These are phyloP conservation scores for Fusarium tuaranense DNA, from an alignment of 2,329 filamentous ascomycete genomes.

Conservation along the genomic window DNA sequence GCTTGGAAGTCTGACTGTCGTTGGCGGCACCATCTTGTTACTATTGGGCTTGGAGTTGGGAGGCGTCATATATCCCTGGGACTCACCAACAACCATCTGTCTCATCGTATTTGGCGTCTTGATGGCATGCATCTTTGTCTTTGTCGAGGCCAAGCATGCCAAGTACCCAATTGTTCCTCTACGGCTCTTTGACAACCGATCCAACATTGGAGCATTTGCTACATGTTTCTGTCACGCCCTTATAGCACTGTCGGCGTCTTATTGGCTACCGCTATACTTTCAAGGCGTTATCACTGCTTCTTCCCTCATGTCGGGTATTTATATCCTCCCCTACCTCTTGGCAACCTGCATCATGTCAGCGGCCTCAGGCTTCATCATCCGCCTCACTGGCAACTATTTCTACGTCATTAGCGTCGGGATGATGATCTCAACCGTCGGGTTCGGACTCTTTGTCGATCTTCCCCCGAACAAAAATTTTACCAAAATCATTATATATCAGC, in stretches of 20 bases:
- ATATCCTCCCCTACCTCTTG: neutral
- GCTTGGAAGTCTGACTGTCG: conserved; percentile 7
- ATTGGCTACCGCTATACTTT: conserved; percentile 18
- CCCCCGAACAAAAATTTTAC: neutral
- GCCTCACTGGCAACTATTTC: neutral
- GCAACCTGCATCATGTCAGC: neutral
- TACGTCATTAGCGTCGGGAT: neutral
- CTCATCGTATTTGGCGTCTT: conserved; percentile 7
- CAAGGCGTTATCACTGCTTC: conserved; percentile 2
- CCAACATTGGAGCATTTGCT: conserved; percentile 5
- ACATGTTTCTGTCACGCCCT: conserved; percentile 5
- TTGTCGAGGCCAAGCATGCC: neutral
- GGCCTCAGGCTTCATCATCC: neutral
- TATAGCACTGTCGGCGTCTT: neutral
- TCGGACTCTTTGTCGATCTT: neutral
- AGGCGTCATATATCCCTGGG: conserved; percentile 14
- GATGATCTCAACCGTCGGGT: neutral
- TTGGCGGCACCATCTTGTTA: conserved; percentile 8
- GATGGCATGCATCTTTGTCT: conserved; percentile 3
- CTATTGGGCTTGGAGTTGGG: conserved; percentile 19
- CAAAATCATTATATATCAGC: neutral
- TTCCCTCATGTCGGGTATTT: neutral
- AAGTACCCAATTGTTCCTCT: conserved; percentile 22
- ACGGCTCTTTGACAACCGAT: neutral
- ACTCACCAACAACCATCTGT: conserved; percentile 8